Evolutionary conservation across 352 stramenopile genomes (phyloP).

Genomic region (Globisporangium rhizosaccharum): DNA sequence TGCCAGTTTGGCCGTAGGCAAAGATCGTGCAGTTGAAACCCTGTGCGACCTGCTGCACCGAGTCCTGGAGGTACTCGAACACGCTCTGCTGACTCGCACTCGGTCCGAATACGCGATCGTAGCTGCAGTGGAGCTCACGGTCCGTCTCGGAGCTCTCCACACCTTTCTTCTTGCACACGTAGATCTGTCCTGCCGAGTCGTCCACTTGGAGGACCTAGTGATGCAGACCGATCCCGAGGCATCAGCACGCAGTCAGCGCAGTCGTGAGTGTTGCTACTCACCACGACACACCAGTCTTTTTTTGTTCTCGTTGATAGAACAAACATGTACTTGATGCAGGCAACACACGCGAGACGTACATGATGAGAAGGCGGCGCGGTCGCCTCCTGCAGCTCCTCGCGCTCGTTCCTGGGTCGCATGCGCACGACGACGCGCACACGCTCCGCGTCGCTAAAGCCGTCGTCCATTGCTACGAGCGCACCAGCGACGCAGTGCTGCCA

Average conservation of each 20-base stretch:
- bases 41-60: conserved; percentile 74
- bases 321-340: background rate
- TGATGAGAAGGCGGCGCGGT: conserved; percentile 15
- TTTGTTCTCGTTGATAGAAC: background rate
- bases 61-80: conserved; percentile 65
- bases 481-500: too few relatives aligned
- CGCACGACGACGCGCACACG: conserved; percentile 75
- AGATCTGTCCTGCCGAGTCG: conserved; percentile 22
- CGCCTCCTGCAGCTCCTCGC: conserved; percentile 33
- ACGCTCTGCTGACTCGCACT: conserved; percentile 58
- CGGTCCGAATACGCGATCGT: conserved; percentile 72
- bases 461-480: conserved; percentile 27
- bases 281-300: too few relatives aligned
- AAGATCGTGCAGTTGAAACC: conserved; percentile 91
- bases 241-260: background rate
- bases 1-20: conserved; percentile 88
- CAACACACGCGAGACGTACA: conserved; percentile 14
- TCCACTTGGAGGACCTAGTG: conserved; percentile 28
- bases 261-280: background rate
- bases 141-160: conserved; percentile 28
- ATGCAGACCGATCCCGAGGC: background rate
- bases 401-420: conserved; percentile 70
- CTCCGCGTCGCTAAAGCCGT: conserved; percentile 33
- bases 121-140: conserved; percentile 48
- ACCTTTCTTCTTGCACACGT: conserved; percentile 53